Conservation (phyloP, 495 filamentous ascomycete genomes). For the Penicillium salamii region DNA sequence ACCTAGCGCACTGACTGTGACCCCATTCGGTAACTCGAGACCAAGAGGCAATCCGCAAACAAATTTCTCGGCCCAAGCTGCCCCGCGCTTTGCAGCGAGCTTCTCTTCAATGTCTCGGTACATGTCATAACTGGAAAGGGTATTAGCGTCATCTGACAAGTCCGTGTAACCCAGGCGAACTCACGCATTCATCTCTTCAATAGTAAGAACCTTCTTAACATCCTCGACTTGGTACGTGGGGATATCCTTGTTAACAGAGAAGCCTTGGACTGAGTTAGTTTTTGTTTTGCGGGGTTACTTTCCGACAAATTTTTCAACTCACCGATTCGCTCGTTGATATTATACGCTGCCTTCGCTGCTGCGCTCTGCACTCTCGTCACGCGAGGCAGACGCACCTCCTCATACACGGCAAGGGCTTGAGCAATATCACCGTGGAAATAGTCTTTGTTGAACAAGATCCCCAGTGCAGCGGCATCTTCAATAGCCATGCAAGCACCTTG, state of each 20-base stretch:
- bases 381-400: slow-evolving; percentile 42
- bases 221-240: slow-evolving; percentile 46
- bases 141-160: slow-evolving; percentile 4
- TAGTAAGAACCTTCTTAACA: slow-evolving; percentile 47
- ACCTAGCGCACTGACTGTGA: slow-evolving; percentile 18
- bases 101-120: slow-evolving; percentile 43
- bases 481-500: slow-evolving; percentile 52
- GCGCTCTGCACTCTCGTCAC: slow-evolving; percentile 44
- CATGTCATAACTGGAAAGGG: slow-evolving; percentile 45
- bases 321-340: slow-evolving; percentile 52
- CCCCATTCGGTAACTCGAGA: slow-evolving; percentile 36
- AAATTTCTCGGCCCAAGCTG: slow-evolving; percentile 23
- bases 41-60: slow-evolving; percentile 38
- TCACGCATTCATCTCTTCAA: slow-evolving; percentile 53
- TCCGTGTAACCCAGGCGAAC: slow-evolving; percentile 4
- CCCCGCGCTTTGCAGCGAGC: slow-evolving; percentile 22
- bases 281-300: no score
- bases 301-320: no score
- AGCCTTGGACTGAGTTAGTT: no score
- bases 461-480: slow-evolving; percentile 48
- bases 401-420: slow-evolving; percentile 38
- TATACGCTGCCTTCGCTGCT: slow-evolving; percentile 45
- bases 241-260: slow-evolving; percentile 43
- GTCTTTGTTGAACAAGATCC: slow-evolving; percentile 42
- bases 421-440: slow-evolving; percentile 42